Conservation (phyloP, 2,329 filamentous ascomycete species). For the Niveomyces coronatus region DNA sequence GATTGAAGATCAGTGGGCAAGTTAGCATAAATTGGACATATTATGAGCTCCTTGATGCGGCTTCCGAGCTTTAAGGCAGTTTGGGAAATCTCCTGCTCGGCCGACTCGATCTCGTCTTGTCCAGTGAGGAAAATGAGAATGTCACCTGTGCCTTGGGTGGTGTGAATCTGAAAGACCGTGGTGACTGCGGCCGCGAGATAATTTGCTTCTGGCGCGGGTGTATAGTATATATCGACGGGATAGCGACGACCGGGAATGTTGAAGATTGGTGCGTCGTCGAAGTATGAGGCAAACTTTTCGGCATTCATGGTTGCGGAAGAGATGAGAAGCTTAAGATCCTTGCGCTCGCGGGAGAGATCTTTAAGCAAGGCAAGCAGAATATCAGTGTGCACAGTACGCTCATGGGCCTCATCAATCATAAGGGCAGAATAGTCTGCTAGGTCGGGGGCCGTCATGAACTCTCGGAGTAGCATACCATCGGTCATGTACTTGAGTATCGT, state of each 20-base stretch:
- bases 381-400: slow-evolving; percentile 83
- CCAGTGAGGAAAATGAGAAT: slow-evolving; percentile 93
- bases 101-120: slow-evolving; percentile 90
- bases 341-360: slow-evolving; percentile 71
- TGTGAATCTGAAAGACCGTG: slow-evolving; percentile 91
- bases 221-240: slow-evolving; percentile 87
- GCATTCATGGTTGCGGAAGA: slow-evolving; percentile 93
- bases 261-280: slow-evolving; percentile 87
- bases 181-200: slow-evolving; percentile 87
- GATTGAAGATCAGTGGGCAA: slow-evolving; percentile 82
- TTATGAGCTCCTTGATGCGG: slow-evolving; percentile 75
- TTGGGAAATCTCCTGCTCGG: slow-evolving; percentile 73
- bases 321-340: slow-evolving; percentile 82
- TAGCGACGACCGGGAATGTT: slow-evolving; percentile 85
- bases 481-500: slow-evolving; percentile 95
- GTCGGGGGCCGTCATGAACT: slow-evolving; percentile 82
- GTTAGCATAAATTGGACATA: slow-evolving; percentile 91
- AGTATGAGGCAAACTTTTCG: slow-evolving; percentile 83
- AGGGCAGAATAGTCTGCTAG: slow-evolving; percentile 73
- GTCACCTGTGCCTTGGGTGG: slow-evolving; percentile 73
- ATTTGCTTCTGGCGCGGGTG: slow-evolving; percentile 82
- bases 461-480: slow-evolving; percentile 85
- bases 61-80: slow-evolving; percentile 79
- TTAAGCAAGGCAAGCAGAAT: slow-evolving; percentile 82
- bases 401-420: slow-evolving; percentile 98